A percentile compares a stretch with the other conserved stretches of the same genome.
phyloP scores from a whole-genome alignment of 2,329 filamentous ascomycete species.

The Rutstroemia sp. region DNA sequence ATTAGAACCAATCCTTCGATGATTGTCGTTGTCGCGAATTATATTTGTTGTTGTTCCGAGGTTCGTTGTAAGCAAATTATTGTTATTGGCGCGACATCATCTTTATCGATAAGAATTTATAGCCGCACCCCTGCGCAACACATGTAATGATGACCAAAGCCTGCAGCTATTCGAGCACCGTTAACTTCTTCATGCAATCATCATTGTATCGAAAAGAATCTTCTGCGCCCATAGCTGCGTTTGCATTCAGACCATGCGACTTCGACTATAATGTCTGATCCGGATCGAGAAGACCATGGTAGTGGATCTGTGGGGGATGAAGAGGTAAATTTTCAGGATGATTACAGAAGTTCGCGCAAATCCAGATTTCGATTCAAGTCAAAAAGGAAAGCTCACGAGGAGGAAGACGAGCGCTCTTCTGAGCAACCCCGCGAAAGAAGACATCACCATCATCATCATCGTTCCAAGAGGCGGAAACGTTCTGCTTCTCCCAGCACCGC shows the following conservation, averaged over 20 bases:
- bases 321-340: not conserved
- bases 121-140: not conserved
- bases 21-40: not conserved
- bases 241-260: not conserved
- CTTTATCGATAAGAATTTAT: not conserved
- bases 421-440: slow-evolving; percentile 11
- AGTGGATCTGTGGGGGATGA: not conserved
- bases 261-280: not conserved
- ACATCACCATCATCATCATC: slow-evolving; percentile 23
- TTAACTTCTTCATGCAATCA: not conserved
- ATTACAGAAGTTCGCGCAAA: slow-evolving; percentile 12
- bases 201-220: not conserved
- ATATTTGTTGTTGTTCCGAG: not conserved
- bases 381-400: slow-evolving; percentile 17
- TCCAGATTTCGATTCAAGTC: slow-evolving; percentile 28
- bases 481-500: slow-evolving; percentile 15
- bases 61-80: not conserved
- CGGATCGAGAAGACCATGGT: not conserved
- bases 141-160: no score
- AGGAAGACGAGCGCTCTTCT: slow-evolving; percentile 10
- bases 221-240: not conserved
- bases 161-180: not conserved
- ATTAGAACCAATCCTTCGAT: not conserved
- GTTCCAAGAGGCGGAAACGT: slow-evolving; percentile 20
- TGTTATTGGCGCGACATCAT: not conserved